Evolutionary conservation across 345 rosid species (phyloP), one percentile per base, ranked within the genome.

Genomic region (Gossypium rotundifolium): DNA sequence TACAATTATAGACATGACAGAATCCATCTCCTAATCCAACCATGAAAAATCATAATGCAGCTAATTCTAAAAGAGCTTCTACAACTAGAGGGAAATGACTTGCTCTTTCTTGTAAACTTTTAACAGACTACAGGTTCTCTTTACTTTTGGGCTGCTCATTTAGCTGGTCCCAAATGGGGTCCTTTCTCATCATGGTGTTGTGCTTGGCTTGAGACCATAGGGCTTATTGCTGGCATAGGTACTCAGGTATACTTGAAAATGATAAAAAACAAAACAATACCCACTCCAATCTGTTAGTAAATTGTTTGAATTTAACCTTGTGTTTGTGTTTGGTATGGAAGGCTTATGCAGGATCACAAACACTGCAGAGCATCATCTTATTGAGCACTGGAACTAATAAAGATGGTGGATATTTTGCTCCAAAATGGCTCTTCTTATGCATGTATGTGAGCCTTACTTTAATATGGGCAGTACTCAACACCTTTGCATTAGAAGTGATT

Each of bases 141-240:
- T n/a, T 89, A 89, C 78, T 87, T 85, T 75, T 85, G 90, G 93
- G 87, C 93, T 29, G 89, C 90, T 6, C 90, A 87, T 81, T 81
- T 87, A 27, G 85, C 90, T 44, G 89, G 93, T 38, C 90, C 89
- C n/a, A 84, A 45, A 75, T 85, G 86, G 89, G 90, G 93, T 25
- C 90, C 93, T 2, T 80, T 89, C 64, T 86, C 90, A 62, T 89
- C 90, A 8, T 89, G 90, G 93, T 84, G 89, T 11, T 89, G 93
- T 57, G 90, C 93, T 64, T 87, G 93, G 93, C 90, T 89, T 29
- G 87, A 87, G 77, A 80, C 89, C 44, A 84, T 87, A 9, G 89
- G 93, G 9, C 84, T 87, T 70, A 79, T 89, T 69, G 87, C 87
- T 7, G 90, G 93, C 29, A 87, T 84, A 0, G 88, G 90, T 13